These are phyloP conservation scores for Encephalitozoon cuniculi DNA, from an alignment of 371 early-diverging fungal genomes.

Conservation along the genomic window DNA sequence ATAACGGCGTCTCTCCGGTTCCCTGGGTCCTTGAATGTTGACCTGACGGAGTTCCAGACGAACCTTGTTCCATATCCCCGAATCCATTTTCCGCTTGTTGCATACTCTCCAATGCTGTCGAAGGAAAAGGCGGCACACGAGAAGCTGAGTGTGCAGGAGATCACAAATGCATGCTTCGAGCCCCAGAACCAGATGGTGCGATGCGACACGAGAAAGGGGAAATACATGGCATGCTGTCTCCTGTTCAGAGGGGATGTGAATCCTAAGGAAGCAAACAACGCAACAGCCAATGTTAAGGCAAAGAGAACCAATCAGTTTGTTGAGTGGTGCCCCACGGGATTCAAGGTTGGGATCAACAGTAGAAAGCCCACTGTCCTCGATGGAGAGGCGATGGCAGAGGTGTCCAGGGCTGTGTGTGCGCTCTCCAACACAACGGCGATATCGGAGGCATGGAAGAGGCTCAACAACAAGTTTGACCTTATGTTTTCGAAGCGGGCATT, in stretches of 20 bases:
- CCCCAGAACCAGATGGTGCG: conserved; percentile 87
- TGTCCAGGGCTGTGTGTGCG: conserved; percentile 82
- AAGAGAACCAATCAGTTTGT: conserved; percentile 78
- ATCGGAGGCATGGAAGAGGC: conserved; percentile 82
- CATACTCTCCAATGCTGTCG: conserved; percentile 80
- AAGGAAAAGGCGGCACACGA: conserved; percentile 80
- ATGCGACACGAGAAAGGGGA: conserved; percentile 82
- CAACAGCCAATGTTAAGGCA: conserved; percentile 72
- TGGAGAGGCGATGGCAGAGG: conserved; percentile 80
- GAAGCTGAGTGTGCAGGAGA: conserved; percentile 75
- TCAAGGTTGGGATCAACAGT: conserved; percentile 88
- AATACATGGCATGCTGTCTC: conserved; percentile 88
- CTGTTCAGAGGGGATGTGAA: conserved; percentile 78
- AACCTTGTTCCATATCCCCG: conserved; percentile 89
- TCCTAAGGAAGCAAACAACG: conserved; percentile 74
- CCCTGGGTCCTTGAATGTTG: conserved; percentile 85
- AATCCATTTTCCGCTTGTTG: conserved; percentile 83
- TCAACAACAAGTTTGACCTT: conserved; percentile 83
- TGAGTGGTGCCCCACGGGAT: conserved; percentile 93
- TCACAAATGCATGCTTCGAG: conserved; percentile 82
- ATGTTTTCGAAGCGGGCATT: conserved; percentile 94
- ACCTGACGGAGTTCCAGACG: conserved; percentile 87
- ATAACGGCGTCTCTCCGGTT: conserved; percentile 94
- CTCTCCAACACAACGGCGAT: conserved; percentile 88
- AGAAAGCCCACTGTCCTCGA: conserved; percentile 77